Evolutionary conservation across 2,329 filamentous ascomycete genomes (phyloP), one percentile per base, ranked within the genome.

Genomic region (Pestalotiopsis sp.): DNA sequence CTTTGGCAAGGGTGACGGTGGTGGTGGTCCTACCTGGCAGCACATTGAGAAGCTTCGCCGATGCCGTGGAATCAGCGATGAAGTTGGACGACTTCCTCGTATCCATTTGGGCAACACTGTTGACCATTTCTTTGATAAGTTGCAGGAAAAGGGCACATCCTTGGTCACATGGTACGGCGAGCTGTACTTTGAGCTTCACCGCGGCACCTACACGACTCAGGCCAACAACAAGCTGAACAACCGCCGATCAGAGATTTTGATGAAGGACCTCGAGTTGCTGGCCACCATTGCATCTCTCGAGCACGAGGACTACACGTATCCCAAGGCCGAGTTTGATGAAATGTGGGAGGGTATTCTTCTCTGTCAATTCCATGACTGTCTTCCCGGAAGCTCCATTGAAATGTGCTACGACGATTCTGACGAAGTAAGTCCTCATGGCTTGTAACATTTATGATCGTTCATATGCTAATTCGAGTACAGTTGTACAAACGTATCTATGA

Each of bases 371-470:
- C 96, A 99, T 73, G 96, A 99, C 78, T 98, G 96, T 78, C 86
- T 99, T 65, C 96, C 96, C 0, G 96, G 96, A 68, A 98, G 94
- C 78, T 93, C 90, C 41, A 98, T 99, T 74, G 95, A 97, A 80
- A 98, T 98, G 94, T 97, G 94, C 80, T 98, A 98, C 76, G 94
- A 97, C 78, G 96, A 99, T 78, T 97, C 95, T 3, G 92, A 97
- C 77, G 88, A 94, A 82, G 88, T 89, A 80, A 78, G 82, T 74
- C 23, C 14, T 36, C 17, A 23, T 41, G 61, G 27, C 13, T 61
- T 39, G 6, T 59, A n/a, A 38, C 36, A n/a, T 9, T 4, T 12
- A 17, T 20, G 41, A 25, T 13, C 23, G 17, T 25, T 58, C 11
- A 36, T n/a, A 12, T 9, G 23, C 17, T 31, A 67, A 71, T 68